These are phyloP conservation scores for Candida chauliodis DNA, from an alignment of 805 yeast genomes.

Conservation along the genomic window DNA sequence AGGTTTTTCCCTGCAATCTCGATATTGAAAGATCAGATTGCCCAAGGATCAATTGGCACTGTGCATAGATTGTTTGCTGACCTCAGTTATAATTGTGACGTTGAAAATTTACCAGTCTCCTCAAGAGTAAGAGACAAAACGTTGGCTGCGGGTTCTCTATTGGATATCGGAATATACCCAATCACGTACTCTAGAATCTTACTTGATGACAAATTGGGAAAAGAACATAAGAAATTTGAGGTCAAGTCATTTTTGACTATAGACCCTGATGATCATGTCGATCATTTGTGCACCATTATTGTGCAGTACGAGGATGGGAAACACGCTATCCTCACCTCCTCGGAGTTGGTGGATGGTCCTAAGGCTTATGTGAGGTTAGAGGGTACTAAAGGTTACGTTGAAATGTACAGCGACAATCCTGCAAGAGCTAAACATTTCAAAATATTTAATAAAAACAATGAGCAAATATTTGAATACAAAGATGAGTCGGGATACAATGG, in stretches of 20 bases:
- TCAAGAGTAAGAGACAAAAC: constrained; percentile 41
- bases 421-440: constrained; percentile 30
- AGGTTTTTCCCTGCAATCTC: constrained; percentile 47
- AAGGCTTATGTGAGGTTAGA: constrained; percentile 30
- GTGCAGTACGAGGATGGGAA: constrained; percentile 37
- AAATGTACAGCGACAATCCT: constrained; percentile 29
- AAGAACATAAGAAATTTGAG: constrained; percentile 22
- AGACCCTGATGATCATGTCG: constrained; percentile 36
- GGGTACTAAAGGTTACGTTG: constrained; percentile 30
- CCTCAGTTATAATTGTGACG: constrained; percentile 34
- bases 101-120: constrained; percentile 24
- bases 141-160: constrained; percentile 54
- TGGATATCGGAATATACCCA: constrained; percentile 54
- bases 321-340: constrained; percentile 36
- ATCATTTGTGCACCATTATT: constrained; percentile 36
- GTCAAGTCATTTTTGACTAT: constrained; percentile 32
- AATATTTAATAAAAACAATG: constrained; percentile 27
- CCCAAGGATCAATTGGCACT: constrained; percentile 45
- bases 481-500: constrained; percentile 43
- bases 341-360: constrained; percentile 25
- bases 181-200: constrained; percentile 44
- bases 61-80: constrained; percentile 43
- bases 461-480: constrained; percentile 22
- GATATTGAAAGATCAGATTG: constrained; percentile 28
- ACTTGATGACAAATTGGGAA: constrained; percentile 31